These are phyloP conservation scores for Phaeodactylum tricornutum DNA, from an alignment of 108 stramenopile species.

Conservation along the genomic window DNA sequence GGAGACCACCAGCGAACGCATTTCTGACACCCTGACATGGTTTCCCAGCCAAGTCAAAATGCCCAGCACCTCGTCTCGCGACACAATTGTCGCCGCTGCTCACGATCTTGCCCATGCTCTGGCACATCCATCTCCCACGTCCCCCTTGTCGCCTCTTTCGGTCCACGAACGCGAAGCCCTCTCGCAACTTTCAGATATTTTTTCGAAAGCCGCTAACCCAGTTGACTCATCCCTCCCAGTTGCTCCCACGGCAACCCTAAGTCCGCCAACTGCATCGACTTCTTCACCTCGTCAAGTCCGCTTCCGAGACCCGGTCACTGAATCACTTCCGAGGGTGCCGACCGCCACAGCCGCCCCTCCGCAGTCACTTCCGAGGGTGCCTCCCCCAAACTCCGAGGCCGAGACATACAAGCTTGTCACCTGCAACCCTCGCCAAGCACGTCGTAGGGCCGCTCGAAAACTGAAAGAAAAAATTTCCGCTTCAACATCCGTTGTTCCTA, in stretches of 20 bases:
- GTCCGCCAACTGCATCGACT: neutral
- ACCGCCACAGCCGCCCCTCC: neutral
- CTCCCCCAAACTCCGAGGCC: neutral
- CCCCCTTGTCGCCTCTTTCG: no score
- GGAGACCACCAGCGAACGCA: conserved; percentile 10
- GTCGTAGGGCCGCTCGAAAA: neutral
- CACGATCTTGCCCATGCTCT: no score
- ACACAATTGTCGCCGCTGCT: no score
- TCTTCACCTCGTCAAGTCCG: neutral
- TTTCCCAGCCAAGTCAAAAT: conserved; percentile 13
- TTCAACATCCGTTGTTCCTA: no score
- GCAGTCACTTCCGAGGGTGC: neutral
- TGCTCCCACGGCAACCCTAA: neutral
- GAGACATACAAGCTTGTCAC: neutral
- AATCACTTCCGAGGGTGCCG: neutral
- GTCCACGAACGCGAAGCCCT: no score
- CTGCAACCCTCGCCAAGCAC: neutral
- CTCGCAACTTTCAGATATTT: no score
- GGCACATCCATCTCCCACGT: no score
- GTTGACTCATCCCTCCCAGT: no score
- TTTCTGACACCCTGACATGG: conserved; percentile 20
- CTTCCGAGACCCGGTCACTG: neutral
- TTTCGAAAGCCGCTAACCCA: no score
- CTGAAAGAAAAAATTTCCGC: neutral
- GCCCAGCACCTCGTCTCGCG: no score